Percentiles rank a stretch among this genome's conserved stretches.
Conservation (phyloP, 1,284 basidiomycete genomes). For the Tetrapyrgos nigripes region DNA sequence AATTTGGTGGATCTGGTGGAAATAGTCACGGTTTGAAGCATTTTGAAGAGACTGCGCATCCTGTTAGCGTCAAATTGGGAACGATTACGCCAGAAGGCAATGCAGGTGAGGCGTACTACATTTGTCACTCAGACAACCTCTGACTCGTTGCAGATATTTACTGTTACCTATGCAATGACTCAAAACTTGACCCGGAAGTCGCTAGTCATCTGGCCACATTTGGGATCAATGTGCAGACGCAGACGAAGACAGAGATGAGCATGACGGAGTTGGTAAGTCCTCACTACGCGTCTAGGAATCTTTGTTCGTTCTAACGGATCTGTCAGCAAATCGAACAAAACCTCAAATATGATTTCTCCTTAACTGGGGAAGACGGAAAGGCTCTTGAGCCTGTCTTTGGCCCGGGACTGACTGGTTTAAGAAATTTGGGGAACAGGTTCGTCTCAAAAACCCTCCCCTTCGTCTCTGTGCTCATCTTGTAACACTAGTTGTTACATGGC, state of each 20-base stretch:
- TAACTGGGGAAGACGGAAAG: slow-evolving; percentile 90
- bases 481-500: slow-evolving; percentile 91
- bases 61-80: slow-evolving; percentile 92
- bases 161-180: slow-evolving; percentile 94
- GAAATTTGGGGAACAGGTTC: slow-evolving; percentile 93
- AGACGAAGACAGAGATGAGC: slow-evolving; percentile 95
- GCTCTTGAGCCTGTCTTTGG: slow-evolving; percentile 91
- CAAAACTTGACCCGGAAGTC: slow-evolving; percentile 83
- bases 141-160: slow-evolving; percentile 61
- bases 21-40: slow-evolving; percentile 93
- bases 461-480: not conserved
- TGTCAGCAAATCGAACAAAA: slow-evolving; percentile 96
- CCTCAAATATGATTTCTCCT: slow-evolving; percentile 92
- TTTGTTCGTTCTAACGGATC: not conserved
- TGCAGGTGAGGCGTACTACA: slow-evolving; percentile 74
- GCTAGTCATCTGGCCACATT: slow-evolving; percentile 81
- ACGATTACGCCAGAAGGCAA: slow-evolving; percentile 96
- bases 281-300: no score
- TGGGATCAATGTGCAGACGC: slow-evolving; percentile 86
- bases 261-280: slow-evolving; percentile 90
- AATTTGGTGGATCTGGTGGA: slow-evolving; percentile 87
- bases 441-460: slow-evolving; percentile 13
- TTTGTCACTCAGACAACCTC: not conserved
- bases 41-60: slow-evolving; percentile 79
- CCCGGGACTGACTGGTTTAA: slow-evolving; percentile 86